These are phyloP conservation scores for Cucurbita ficifolia DNA, from an alignment of 306 rosid species.

Conservation along the genomic window DNA sequence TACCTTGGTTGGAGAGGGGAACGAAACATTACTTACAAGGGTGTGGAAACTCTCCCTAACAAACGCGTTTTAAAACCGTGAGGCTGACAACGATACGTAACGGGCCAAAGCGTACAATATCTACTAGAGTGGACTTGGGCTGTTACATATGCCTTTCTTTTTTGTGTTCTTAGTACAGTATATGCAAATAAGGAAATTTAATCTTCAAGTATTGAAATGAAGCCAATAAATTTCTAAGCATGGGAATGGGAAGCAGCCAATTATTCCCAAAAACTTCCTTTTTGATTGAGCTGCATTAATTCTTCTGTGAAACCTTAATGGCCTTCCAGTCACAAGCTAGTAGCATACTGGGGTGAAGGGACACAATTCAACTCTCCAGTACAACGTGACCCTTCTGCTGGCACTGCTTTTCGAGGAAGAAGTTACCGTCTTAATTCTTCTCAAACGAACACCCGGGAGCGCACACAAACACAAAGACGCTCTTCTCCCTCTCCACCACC, in stretches of 20 bases:
- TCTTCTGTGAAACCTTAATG: conserved; percentile 19
- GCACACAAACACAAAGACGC: conserved; percentile 5
- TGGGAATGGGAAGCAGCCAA: not conserved
- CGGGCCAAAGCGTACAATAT: no score
- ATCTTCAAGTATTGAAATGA: not conserved
- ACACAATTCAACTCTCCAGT: conserved; percentile 50
- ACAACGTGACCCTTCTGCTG: conserved; percentile 42
- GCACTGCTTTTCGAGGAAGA: conserved; percentile 51
- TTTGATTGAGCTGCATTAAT: not conserved
- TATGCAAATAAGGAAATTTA: not conserved
- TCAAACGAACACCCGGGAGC: conserved; percentile 11
- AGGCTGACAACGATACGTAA: no score
- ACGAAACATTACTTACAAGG: no score
- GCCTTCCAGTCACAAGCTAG: conserved; percentile 35
- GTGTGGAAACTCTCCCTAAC: no score
- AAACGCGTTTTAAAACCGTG: no score
- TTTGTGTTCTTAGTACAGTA: not conserved
- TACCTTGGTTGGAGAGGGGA: no score
- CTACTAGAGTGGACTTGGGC: no score
- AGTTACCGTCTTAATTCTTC: conserved; percentile 35
- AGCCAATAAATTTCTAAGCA: not conserved
- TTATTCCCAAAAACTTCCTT: not conserved
- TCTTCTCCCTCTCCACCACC: conserved; percentile 5
- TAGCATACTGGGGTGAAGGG: conserved; percentile 69
- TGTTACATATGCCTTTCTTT: not conserved